Evolutionary conservation across 768 basidiomycete genomes (phyloP).

Genomic region (Rhizopogon sp.): DNA sequence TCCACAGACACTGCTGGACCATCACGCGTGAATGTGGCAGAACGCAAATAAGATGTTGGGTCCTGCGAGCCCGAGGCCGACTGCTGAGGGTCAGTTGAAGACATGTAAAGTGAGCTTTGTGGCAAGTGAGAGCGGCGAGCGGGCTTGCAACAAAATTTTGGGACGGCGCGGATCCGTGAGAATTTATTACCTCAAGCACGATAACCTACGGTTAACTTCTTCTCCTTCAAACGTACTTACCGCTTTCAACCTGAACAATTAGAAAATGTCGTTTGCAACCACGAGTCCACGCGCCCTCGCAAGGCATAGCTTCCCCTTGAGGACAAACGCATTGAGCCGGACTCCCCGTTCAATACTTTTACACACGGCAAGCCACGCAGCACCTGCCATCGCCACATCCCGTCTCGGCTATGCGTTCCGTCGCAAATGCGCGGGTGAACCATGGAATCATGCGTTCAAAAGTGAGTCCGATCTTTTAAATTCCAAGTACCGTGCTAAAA

Average conservation of each 20-base stretch:
- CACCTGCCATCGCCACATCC: neutral
- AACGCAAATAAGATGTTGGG: constrained; percentile 40
- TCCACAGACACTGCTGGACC: constrained; percentile 35
- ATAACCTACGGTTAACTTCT: neutral
- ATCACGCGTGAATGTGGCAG: constrained; percentile 43
- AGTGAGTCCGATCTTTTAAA: constrained; percentile 19
- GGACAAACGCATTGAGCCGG: constrained; percentile 19
- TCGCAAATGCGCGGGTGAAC: constrained; percentile 5
- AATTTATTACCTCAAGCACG: constrained; percentile 10
- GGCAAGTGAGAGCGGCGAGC: constrained; percentile 15
- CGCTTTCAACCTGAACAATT: constrained; percentile 26
- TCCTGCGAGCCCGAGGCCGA: constrained; percentile 37
- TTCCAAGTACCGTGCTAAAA: neutral
- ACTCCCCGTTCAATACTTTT: constrained; percentile 12
- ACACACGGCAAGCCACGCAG: constrained; percentile 10
- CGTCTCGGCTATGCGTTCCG: constrained; percentile 5
- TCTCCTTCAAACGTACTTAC: constrained; percentile 2
- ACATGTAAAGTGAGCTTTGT: constrained; percentile 22
- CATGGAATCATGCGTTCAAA: constrained; percentile 12
- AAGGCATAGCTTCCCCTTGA: constrained; percentile 20
- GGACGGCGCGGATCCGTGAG: constrained; percentile 20
- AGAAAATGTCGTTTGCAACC: constrained; percentile 15
- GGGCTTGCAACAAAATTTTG: constrained; percentile 18
- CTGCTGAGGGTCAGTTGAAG: constrained; percentile 19
- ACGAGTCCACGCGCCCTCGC: constrained; percentile 16